Conservation (phyloP, 768 basidiomycete genomes). For the Lentinula edodes region DNA sequence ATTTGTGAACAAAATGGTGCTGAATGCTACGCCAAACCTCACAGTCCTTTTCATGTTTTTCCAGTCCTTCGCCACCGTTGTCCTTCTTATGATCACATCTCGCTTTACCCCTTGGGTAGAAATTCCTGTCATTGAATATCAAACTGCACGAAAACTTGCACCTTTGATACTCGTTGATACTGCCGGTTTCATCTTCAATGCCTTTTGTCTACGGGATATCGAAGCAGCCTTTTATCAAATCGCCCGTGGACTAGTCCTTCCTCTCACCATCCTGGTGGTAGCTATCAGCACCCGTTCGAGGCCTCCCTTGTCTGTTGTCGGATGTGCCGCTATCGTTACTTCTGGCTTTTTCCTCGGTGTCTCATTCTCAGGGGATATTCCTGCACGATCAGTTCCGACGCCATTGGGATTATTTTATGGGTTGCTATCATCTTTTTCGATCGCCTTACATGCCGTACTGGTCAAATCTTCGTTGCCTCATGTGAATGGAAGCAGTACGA, state of each 20-base stretch:
- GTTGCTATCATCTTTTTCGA: constrained; percentile 60
- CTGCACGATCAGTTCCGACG: constrained; percentile 45
- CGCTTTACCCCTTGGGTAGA: constrained; percentile 20
- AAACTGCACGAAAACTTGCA: constrained; percentile 16
- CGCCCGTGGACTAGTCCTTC: constrained; percentile 73
- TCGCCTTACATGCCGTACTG: constrained; percentile 75
- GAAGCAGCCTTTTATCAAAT: constrained; percentile 79
- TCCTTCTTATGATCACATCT: constrained; percentile 18
- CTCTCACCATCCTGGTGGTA: constrained; percentile 70
- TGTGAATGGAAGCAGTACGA: constrained; percentile 66
- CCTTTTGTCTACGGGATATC: constrained; percentile 37
- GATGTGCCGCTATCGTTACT: constrained; percentile 67
- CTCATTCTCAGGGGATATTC: constrained; percentile 31
- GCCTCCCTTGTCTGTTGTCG: constrained; percentile 54
- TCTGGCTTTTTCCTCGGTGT: constrained; percentile 70
- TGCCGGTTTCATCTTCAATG: constrained; percentile 25
- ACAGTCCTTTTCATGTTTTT: constrained; percentile 24
- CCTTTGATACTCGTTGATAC: constrained; percentile 32
- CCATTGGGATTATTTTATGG: constrained; percentile 66
- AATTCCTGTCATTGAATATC: constrained; percentile 15
- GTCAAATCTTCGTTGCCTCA: constrained; percentile 68
- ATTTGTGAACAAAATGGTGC: constrained; percentile 46
- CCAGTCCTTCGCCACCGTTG: constrained; percentile 23
- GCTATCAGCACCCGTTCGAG: constrained; percentile 53
- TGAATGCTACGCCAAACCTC: constrained; percentile 23